Base-by-base conservation (phyloP, 1,284 basidiomycete species). In the Rhodotorula mucilaginosa region DNA sequence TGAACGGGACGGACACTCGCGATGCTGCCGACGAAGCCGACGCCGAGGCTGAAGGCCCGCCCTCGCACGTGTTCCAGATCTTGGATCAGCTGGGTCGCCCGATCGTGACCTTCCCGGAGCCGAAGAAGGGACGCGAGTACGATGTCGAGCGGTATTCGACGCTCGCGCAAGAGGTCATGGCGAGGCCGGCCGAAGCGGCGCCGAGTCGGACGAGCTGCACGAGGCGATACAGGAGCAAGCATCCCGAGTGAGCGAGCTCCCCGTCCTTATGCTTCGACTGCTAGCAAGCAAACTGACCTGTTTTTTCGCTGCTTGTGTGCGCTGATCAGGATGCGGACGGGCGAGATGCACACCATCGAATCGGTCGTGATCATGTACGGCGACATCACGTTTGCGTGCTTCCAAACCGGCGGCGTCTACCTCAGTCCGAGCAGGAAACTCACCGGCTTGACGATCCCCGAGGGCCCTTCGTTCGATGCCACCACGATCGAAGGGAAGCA, bases 181-280 rank as follows among this genome's bases (percentile, higher is more conserved):
- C 92, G 82, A 82, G 81, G 74, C 79, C 80, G 79, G 84, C 70
- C 81, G 84, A 80, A 83, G 84, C 77, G 6, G 79, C 77, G 3
- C 88, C 90, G 78, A 88, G 90, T 57, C 90, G 90, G 82, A 97
- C 95, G 61, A 94, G 89, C 82, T 99, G 95, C 81, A 97, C 94
- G 70, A 87, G 92, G 78, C 86, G 96, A 72, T 97, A 91, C 84
- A 89, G 91, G 79, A 90, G 91, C 59, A 86, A 87, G 77, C 92
- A 94, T 84, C 86, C 88, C 6, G 69, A 78, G 76, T 76, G 18
- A 34, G 76, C 70, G 12, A 12, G 39, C 29, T 8, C 15, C 1
- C 21, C 7, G 29, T 15, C 4, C 21, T 48, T 21, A 7, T 16
- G 10, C 34, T 23, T 31, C 49, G 54, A 5, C 21, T 15, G 1